phyloP scores from a whole-genome alignment of 371 early-diverging fungal genomes.

The Dinochytrium kinnereticum region DNA sequence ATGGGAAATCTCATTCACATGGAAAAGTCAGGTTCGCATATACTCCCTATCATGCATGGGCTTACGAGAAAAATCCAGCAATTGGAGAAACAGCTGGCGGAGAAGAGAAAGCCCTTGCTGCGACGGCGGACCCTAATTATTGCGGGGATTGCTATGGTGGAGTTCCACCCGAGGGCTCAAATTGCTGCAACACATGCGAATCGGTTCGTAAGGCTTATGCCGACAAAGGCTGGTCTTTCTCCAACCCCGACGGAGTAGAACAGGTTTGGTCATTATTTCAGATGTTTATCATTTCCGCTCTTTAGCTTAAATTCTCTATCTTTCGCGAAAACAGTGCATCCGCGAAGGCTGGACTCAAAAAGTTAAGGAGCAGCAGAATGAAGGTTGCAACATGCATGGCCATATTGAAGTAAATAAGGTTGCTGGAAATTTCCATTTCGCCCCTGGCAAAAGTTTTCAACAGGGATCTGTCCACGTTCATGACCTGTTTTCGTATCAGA shows the following conservation, averaged over 20 bases:
- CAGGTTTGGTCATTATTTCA: slow-evolving; percentile 61
- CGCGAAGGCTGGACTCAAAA: slow-evolving; percentile 82
- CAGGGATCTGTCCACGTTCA: slow-evolving; percentile 82
- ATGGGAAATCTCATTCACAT: slow-evolving; percentile 68
- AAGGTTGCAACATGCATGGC: slow-evolving; percentile 91
- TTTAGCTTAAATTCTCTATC: not conserved
- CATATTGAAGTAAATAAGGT: slow-evolving; percentile 88
- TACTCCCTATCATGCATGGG: not conserved
- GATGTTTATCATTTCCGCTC: not conserved
- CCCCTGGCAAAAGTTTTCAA: slow-evolving; percentile 89
- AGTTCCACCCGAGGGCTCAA: slow-evolving; percentile 59
- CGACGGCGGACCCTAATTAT: slow-evolving; percentile 56
- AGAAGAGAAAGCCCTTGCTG: slow-evolving; percentile 14
- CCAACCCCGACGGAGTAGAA: slow-evolving; percentile 70
- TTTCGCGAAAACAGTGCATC: slow-evolving; percentile 66
- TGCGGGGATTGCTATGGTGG: slow-evolving; percentile 95
- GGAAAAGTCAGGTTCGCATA: slow-evolving; percentile 32
- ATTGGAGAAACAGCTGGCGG: slow-evolving; percentile 32
- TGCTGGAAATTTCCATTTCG: slow-evolving; percentile 88
- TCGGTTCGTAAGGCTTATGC: slow-evolving; percentile 88
- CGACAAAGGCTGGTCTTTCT: slow-evolving; percentile 81
- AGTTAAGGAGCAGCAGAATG: slow-evolving; percentile 77
- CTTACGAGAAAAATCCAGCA: slow-evolving; percentile 15
- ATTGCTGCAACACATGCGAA: slow-evolving; percentile 94
- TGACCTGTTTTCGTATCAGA: slow-evolving; percentile 65